Percentiles rank a stretch among this genome's conserved stretches.
Conservation (phyloP, 2,329 filamentous ascomycete species). For the Fonsecaea monophora region DNA sequence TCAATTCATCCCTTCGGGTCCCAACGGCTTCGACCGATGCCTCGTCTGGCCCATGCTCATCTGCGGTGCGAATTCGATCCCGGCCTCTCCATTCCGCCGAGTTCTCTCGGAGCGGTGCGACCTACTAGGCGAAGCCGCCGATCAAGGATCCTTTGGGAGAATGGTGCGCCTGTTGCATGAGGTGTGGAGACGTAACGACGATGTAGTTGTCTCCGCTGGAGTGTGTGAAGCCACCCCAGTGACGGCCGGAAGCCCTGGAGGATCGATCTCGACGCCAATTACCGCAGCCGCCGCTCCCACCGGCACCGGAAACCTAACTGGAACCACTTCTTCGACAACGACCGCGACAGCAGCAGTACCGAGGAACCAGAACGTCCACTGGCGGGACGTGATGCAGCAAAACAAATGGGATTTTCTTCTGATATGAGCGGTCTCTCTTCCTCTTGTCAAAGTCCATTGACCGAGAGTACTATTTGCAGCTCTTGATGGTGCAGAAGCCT, state of each 20-base stretch:
- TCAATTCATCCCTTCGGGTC: slow-evolving; percentile 80
- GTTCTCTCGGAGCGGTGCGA: slow-evolving; percentile 78
- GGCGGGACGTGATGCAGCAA: slow-evolving; percentile 90
- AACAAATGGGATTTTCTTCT: slow-evolving; percentile 93
- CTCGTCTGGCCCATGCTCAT: slow-evolving; percentile 94
- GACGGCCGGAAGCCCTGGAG: slow-evolving; percentile 38
- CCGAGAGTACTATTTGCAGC: background rate
- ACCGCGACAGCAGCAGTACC: slow-evolving; percentile 21
- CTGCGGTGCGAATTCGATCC: slow-evolving; percentile 77
- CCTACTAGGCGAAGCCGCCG: slow-evolving; percentile 76
- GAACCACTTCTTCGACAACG: slow-evolving; percentile 19
- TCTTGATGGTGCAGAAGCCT: slow-evolving; percentile 26
- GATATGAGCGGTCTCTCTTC: slow-evolving; percentile 57
- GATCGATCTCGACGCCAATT: slow-evolving; percentile 36
- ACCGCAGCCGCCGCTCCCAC: slow-evolving; percentile 15
- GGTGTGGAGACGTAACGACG: slow-evolving; percentile 79
- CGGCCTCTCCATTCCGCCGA: slow-evolving; percentile 74
- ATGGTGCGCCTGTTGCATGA: slow-evolving; percentile 79
- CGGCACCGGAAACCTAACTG: slow-evolving; percentile 41
- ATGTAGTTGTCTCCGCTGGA: slow-evolving; percentile 51
- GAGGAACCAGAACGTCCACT: slow-evolving; percentile 74
- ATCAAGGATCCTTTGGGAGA: slow-evolving; percentile 84
- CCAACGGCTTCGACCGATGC: slow-evolving; percentile 83
- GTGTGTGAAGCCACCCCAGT: slow-evolving; percentile 41
- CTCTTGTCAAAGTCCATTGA: background rate